Evolutionary conservation across 164 flowering plant genomes (phyloP).

Genomic region (Chloranthus sessilifolius): DNA sequence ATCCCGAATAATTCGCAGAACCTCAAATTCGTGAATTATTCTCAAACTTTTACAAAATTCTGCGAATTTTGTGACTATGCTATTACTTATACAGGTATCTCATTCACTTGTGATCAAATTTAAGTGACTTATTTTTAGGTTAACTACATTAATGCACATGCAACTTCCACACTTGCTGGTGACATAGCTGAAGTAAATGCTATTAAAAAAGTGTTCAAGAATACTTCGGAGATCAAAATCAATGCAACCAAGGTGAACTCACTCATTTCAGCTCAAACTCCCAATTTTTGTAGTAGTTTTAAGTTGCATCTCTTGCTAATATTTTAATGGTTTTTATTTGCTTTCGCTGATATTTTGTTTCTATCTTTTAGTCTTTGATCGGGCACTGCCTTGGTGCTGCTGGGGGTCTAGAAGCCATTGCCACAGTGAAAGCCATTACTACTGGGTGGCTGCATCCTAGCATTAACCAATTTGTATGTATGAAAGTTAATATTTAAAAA

Average conservation of each 20-base stretch:
- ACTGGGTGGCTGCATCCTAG: constrained; percentile 95
- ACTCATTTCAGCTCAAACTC: constrained; percentile 2
- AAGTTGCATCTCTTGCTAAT: too few relatives aligned
- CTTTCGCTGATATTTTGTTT: background rate
- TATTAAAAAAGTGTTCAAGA: constrained; percentile 83
- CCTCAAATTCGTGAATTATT: too few relatives aligned
- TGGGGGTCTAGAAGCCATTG: constrained; percentile 94
- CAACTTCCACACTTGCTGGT: constrained; percentile 89
- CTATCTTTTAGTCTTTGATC: constrained; percentile 77
- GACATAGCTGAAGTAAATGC: constrained; percentile 97
- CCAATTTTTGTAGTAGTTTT: too few relatives aligned
- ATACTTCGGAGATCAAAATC: constrained; percentile 75
- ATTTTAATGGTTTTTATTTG: background rate
- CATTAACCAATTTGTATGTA: constrained; percentile 82
- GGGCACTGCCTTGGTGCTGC: constrained; percentile 98
- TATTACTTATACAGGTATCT: too few relatives aligned
- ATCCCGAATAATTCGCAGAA: too few relatives aligned
- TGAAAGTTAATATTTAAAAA: background rate
- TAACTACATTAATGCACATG: constrained; percentile 95
- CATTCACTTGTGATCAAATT: background rate
- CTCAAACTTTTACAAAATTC: too few relatives aligned
- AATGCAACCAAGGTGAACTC: constrained; percentile 79
- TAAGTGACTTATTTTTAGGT: constrained; percentile 46
- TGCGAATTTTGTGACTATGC: too few relatives aligned
- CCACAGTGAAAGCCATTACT: constrained; percentile 77